These are phyloP conservation scores for Paecilomyces niveus DNA, from an alignment of 2,329 filamentous ascomycete species.

Conservation along the genomic window DNA sequence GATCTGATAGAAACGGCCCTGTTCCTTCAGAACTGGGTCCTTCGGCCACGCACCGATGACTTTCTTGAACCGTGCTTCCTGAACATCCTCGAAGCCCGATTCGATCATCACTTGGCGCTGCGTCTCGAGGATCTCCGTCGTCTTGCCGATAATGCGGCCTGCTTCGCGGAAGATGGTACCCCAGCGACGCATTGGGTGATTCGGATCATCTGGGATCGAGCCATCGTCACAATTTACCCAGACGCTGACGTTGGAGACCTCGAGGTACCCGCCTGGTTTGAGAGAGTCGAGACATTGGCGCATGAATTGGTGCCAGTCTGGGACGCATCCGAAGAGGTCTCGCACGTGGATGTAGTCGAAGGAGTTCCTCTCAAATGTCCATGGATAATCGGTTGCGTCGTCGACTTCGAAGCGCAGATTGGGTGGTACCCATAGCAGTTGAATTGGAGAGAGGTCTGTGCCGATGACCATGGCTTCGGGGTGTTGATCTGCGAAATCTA, in stretches of 20 bases:
- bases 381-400: constrained; percentile 32
- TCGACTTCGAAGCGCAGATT: constrained; percentile 44
- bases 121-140: not conserved
- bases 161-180: not conserved
- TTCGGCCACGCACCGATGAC: not conserved
- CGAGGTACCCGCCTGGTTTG: not conserved
- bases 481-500: not conserved
- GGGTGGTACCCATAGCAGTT: constrained; percentile 26
- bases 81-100: not conserved
- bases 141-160: not conserved
- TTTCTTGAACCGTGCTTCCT: not conserved
- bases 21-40: not conserved
- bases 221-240: not conserved
- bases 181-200: not conserved
- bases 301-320: constrained; percentile 40
- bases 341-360: constrained; percentile 43
- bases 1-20: not conserved
- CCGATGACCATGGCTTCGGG: not conserved
- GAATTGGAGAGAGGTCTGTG: not conserved
- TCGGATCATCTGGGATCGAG: not conserved
- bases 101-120: not conserved
- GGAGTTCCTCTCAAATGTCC: constrained; percentile 30
- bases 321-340: constrained; percentile 39
- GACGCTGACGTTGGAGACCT: not conserved
- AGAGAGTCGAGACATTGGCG: constrained; percentile 17